phyloP scores from a whole-genome alignment of 2,329 filamentous ascomycete genomes.

The Alternaria longipes region DNA sequence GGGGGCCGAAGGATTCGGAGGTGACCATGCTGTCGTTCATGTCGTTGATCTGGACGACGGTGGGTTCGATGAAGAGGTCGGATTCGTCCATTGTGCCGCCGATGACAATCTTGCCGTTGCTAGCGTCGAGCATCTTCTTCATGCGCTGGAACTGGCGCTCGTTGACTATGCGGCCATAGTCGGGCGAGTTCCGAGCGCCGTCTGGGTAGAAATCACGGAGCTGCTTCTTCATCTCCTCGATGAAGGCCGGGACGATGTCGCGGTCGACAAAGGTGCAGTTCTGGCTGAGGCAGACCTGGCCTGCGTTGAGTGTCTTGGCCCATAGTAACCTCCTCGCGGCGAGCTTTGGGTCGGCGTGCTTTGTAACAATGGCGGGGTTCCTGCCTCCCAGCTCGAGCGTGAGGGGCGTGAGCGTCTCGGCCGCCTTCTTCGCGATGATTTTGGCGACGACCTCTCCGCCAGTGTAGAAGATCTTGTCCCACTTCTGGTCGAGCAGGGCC shows the following conservation, averaged over 20 bases:
- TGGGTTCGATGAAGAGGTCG: slow-evolving; percentile 87
- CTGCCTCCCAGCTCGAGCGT: slow-evolving; percentile 88
- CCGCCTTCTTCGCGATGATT: slow-evolving; percentile 63
- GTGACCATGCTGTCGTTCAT: slow-evolving; percentile 78
- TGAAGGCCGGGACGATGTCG: slow-evolving; percentile 73
- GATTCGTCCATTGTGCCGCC: slow-evolving; percentile 84
- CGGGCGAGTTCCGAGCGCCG: slow-evolving; percentile 78
- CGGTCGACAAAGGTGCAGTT: slow-evolving; percentile 91
- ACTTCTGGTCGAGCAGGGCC: slow-evolving; percentile 84
- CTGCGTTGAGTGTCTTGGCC: slow-evolving; percentile 86
- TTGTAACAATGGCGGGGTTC: slow-evolving; percentile 92
- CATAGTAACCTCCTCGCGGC: slow-evolving; percentile 87
- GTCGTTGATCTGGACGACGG: slow-evolving; percentile 83
- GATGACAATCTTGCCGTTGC: slow-evolving; percentile 82
- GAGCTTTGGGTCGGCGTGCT: slow-evolving; percentile 78
- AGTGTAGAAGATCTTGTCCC: slow-evolving; percentile 99
- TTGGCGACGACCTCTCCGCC: slow-evolving; percentile 77
- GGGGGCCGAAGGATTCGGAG: slow-evolving; percentile 92
- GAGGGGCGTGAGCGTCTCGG: slow-evolving; percentile 75
- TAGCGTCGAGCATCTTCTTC: slow-evolving; percentile 89
- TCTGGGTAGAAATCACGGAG: slow-evolving; percentile 83
- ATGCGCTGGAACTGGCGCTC: slow-evolving; percentile 79
- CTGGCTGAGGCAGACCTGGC: slow-evolving; percentile 91
- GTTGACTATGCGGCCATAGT: slow-evolving; percentile 85
- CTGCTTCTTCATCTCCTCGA: slow-evolving; percentile 76